phyloP scores from a whole-genome alignment of 2,329 filamentous ascomycete species.

The Capronia coronata region DNA sequence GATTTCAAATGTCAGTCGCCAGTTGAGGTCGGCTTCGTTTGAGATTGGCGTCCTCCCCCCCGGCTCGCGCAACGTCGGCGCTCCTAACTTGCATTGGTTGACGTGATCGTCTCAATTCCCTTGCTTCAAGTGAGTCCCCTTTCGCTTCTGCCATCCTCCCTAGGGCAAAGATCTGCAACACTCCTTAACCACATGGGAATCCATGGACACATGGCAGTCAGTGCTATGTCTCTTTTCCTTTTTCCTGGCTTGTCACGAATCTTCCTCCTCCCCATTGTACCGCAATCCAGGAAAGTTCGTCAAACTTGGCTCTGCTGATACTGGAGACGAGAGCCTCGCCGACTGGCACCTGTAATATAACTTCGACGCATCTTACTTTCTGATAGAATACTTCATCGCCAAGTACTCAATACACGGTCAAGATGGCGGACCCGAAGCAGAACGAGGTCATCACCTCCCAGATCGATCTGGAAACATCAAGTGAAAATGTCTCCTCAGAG shows the following conservation, averaged over 20 bases:
- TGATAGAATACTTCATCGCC: background rate
- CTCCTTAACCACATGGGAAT: constrained; percentile 6
- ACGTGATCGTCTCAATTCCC: background rate
- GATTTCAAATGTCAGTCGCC: background rate
- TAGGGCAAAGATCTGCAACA: constrained; percentile 11
- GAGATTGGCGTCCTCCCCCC: constrained; percentile 15
- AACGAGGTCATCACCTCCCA: constrained; percentile 19
- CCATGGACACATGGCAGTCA: constrained; percentile 16
- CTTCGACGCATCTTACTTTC: background rate
- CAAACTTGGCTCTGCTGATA: background rate
- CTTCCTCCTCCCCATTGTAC: background rate
- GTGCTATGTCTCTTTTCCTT: background rate
- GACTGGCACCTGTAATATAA: background rate
- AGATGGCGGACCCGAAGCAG: constrained; percentile 19
- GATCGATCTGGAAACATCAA: constrained; percentile 17
- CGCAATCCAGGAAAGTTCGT: background rate
- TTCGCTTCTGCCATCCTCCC: constrained; percentile 4
- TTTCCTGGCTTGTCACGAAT: background rate
- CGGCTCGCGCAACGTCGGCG: background rate
- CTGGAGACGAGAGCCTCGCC: background rate
- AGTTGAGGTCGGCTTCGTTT: background rate
- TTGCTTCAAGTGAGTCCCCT: constrained; percentile 1
- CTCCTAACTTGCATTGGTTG: background rate
- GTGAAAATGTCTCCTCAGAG: constrained; percentile 25
- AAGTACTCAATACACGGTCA: background rate